These are phyloP conservation scores for Nakaseomyces nivariensis DNA, from an alignment of 1,139 yeast genomes.

Conservation along the genomic window DNA sequence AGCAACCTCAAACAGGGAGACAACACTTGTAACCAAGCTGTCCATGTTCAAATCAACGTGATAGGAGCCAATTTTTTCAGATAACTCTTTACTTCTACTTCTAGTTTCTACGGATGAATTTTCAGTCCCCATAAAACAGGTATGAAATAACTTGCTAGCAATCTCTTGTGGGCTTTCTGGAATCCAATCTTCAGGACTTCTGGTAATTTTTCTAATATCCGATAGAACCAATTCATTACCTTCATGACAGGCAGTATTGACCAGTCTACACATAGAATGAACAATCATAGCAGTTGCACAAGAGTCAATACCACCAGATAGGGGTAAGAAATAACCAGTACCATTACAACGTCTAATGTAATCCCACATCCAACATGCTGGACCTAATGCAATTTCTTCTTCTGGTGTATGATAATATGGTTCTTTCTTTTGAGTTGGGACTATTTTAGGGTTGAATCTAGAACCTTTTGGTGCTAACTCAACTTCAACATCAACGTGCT, in stretches of 20 bases:
- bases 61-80: slow-evolving; percentile 71
- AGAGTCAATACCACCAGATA: slow-evolving; percentile 95
- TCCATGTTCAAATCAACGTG: slow-evolving; percentile 93
- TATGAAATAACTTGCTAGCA: slow-evolving; percentile 67
- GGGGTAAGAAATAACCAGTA: slow-evolving; percentile 85
- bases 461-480: slow-evolving; percentile 51
- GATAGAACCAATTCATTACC: slow-evolving; percentile 65
- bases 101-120: slow-evolving; percentile 87
- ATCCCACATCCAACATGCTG: slow-evolving; percentile 99
- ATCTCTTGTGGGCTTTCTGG: slow-evolving; percentile 72
- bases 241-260: slow-evolving; percentile 51
- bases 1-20: slow-evolving; percentile 70
- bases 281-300: slow-evolving; percentile 96
- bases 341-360: slow-evolving; percentile 81
- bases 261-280: slow-evolving; percentile 86
- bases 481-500: slow-evolving; percentile 50
- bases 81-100: slow-evolving; percentile 67
- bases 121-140: slow-evolving; percentile 91
- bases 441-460: slow-evolving; percentile 51
- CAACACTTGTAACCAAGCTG: slow-evolving; percentile 61
- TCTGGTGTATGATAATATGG: slow-evolving; percentile 71
- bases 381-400: slow-evolving; percentile 94
- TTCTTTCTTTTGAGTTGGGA: slow-evolving; percentile 46
- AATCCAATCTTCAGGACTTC: slow-evolving; percentile 42
- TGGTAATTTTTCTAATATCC: slow-evolving; percentile 62